A percentile compares a stretch with the other conserved stretches of the same genome.
Conservation (phyloP, 2,329 filamentous ascomycete genomes). For the Pseudogymnoascus sp. region DNA sequence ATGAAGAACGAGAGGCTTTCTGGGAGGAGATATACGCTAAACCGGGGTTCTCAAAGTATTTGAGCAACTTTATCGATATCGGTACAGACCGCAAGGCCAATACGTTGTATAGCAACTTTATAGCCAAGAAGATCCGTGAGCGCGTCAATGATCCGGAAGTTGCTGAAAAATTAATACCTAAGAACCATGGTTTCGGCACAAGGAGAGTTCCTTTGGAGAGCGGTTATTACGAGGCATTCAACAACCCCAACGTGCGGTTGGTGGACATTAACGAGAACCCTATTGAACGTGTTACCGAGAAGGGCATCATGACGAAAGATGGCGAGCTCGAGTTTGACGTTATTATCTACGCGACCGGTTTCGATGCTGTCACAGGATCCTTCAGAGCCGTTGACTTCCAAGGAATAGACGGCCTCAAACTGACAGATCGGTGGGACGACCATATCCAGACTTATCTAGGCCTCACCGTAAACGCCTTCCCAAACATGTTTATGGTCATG, state of each 20-base stretch:
- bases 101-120: conserved; percentile 23
- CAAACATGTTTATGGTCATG: conserved; percentile 33
- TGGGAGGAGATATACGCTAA: conserved; percentile 29
- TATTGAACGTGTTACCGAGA: conserved; percentile 28
- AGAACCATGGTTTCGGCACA: conserved; percentile 24
- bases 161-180: conserved; percentile 31
- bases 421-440: conserved; percentile 18
- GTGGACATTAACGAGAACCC: conserved; percentile 22
- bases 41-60: conserved; percentile 33
- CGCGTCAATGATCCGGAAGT: conserved; percentile 30
- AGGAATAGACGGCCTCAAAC: conserved; percentile 19
- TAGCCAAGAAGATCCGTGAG: conserved; percentile 30
- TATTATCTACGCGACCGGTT: conserved; percentile 27
- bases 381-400: conserved; percentile 21
- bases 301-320: conserved; percentile 23
- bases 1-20: conserved; percentile 25
- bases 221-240: conserved; percentile 29
- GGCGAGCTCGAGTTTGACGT: conserved; percentile 26
- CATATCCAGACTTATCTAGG: conserved; percentile 24
- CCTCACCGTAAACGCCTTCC: conserved; percentile 21
- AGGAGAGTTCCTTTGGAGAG: conserved; percentile 16
- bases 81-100: conserved; percentile 26
- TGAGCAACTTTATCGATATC: conserved; percentile 25
- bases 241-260: conserved; percentile 27
- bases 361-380: conserved; percentile 23